These are phyloP conservation scores for Thelonectria olida DNA, from an alignment of 2,329 filamentous ascomycete species.

Conservation along the genomic window DNA sequence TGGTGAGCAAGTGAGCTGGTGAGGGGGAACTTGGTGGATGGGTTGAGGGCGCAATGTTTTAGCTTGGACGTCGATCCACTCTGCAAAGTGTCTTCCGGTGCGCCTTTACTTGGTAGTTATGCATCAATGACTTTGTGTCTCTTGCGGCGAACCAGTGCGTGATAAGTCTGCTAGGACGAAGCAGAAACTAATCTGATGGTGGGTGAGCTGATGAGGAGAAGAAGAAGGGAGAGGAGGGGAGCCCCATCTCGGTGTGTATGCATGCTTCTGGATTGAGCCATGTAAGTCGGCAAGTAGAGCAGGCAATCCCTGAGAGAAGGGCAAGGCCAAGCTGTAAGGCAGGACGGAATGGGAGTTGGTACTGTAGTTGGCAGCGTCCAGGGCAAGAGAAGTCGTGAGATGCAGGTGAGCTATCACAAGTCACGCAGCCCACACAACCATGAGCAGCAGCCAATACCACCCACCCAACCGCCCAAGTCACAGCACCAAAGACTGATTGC, in stretches of 20 bases:
- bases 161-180: not conserved
- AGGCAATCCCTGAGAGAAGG: not conserved
- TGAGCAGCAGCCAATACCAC: not conserved
- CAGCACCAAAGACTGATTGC: no score
- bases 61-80: not conserved
- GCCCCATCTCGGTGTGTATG: conserved; percentile 1
- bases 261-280: not conserved
- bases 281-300: not conserved
- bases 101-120: not conserved
- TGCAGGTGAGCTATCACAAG: conserved; percentile 21
- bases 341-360: not conserved
- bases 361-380: not conserved
- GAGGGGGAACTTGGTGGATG: not conserved
- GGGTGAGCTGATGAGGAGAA: not conserved
- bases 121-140: not conserved
- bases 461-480: not conserved
- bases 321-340: not conserved
- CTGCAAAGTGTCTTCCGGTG: not conserved
- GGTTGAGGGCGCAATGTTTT: not conserved
- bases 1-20: not conserved
- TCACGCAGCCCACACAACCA: not conserved
- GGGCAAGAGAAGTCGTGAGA: not conserved
- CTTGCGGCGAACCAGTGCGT: not conserved
- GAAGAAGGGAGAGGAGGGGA: not conserved
- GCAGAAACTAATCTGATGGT: not conserved